Evolutionary conservation across 2,329 filamentous ascomycete species (phyloP).

Genomic region (Cladorrhinum sp.): DNA sequence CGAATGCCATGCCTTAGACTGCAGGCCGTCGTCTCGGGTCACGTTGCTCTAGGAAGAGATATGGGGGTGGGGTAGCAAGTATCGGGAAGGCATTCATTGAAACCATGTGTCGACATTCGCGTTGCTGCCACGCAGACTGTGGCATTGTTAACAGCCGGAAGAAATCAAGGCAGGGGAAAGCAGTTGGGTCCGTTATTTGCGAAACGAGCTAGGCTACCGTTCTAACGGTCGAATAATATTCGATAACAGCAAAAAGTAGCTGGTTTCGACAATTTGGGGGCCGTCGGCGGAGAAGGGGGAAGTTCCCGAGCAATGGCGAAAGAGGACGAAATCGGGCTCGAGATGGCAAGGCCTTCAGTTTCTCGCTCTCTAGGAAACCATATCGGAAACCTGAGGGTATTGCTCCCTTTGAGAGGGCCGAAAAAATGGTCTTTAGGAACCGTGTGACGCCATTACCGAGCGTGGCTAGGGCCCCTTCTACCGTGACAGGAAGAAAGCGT

Average conservation of each 20-base stretch:
- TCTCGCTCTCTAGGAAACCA: background rate
- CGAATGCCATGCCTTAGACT: background rate
- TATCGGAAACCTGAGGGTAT: background rate
- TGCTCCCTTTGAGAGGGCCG: background rate
- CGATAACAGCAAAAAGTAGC: background rate
- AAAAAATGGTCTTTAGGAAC: conserved; percentile 6
- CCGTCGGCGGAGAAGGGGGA: background rate
- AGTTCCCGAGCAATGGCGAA: background rate
- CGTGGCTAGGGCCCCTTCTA: conserved; percentile 6
- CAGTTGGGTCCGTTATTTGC: background rate
- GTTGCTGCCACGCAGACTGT: background rate
- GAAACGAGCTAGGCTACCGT: background rate
- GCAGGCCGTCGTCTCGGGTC: background rate
- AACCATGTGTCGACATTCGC: background rate
- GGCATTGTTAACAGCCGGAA: background rate
- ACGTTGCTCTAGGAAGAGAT: background rate
- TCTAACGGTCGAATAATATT: background rate
- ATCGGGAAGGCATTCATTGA: background rate
- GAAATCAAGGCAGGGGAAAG: background rate
- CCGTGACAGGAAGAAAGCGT: background rate
- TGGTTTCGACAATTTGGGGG: background rate
- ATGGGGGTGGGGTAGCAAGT: background rate
- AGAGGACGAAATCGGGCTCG: background rate
- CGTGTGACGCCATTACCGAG: background rate
- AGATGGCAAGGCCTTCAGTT: background rate